phyloP scores from a whole-genome alignment of 192 early-diverging fungal genomes.

The Funneliformis geosporum region DNA sequence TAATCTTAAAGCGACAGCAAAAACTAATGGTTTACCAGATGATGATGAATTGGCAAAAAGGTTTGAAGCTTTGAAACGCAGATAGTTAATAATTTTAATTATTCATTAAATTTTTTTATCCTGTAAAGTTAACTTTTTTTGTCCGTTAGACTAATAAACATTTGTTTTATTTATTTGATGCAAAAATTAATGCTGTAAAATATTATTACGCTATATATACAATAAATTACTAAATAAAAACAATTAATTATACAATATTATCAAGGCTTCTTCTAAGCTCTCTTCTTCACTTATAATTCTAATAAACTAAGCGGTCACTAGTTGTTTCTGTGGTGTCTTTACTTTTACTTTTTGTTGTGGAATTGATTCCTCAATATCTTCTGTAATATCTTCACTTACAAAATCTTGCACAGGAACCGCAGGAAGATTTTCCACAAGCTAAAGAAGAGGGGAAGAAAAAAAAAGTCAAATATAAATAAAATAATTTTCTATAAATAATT shows the following conservation, averaged over 20 bases:
- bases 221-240: not conserved
- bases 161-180: too few relatives aligned
- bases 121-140: not conserved
- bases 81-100: conserved; percentile 24
- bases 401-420: not conserved
- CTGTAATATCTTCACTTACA: not conserved
- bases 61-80: conserved; percentile 72
- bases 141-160: too few relatives aligned
- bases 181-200: too few relatives aligned
- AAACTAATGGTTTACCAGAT: conserved; percentile 53
- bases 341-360: not conserved
- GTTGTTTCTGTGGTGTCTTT: not conserved
- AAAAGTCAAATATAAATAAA: not conserved
- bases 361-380: not conserved
- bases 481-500: not conserved
- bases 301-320: not conserved
- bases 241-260: too few relatives aligned
- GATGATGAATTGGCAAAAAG: conserved; percentile 76
- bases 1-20: conserved; percentile 27
- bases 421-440: not conserved
- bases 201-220: too few relatives aligned
- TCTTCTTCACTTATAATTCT: not conserved
- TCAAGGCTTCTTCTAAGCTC: too few relatives aligned
- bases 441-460: too few relatives aligned
- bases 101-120: not conserved